Base-by-base conservation (phyloP, 2,329 filamentous ascomycete genomes). In the Apiospora aurea region DNA sequence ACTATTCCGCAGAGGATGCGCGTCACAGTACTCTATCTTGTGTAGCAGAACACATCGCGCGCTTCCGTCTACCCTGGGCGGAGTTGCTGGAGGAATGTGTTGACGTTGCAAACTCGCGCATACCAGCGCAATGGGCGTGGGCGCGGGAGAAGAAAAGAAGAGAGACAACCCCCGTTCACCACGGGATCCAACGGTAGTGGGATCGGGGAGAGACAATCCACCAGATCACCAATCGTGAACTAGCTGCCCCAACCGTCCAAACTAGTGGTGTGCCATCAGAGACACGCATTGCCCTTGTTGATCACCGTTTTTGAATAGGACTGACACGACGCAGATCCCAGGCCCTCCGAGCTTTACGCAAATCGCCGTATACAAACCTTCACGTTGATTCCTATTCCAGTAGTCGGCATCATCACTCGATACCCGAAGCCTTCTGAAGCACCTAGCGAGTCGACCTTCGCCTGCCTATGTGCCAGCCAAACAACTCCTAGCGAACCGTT, bases 381-480 rank as follows among this genome's bases (percentile, higher is more conserved):
- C 57, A 64, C 13, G 34, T 41, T 64, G 57, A n/a, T 64, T 64
- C 57, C 53, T 34, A n/a, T 64, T 64, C 57, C 53, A 61, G 29
- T 61, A 21, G 53, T 21, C 21, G 53, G 53, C 29, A 61, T 61
- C 53, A n/a, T 34, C 53, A 16, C 29, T n/a, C 53, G 29, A 61
- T 18, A 21, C 29, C 29, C 53, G 53, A 38, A 38, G 29, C 29
- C 57, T 41, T 64, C 29, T 41, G 18, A 64, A 64, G 57, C 57
- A 41, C 34, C 57, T 41, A 64, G 41, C 57, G 57, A 64, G 57
- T 64, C 57, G 21, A 38, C 29, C 21, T 64, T 34, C 41, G 57
- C 18, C 34, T 64, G 16, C 57, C 10, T 41, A 24, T 64, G 57
- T 34, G 29, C 29, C 57, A 38, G 34, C 10, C 57, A 5, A 21